Evolutionary conservation across 2,329 filamentous ascomycete species (phyloP).

Genomic region (Drechslera avenae): DNA sequence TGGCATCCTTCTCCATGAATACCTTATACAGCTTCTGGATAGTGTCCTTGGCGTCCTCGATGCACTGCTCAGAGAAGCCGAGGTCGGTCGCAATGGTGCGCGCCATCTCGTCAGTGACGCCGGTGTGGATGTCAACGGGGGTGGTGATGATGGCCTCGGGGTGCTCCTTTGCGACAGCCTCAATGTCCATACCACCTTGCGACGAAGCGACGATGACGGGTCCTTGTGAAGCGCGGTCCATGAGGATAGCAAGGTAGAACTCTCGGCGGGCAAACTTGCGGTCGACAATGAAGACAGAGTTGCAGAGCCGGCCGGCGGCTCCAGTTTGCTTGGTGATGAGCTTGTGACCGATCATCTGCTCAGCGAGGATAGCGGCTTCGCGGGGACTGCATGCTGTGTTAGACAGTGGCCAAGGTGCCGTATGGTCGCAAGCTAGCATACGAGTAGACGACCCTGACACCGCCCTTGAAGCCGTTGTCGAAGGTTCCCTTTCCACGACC

Average conservation of each 20-base stretch:
- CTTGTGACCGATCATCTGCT: slow-evolving; percentile 99
- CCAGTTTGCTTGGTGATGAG: slow-evolving; percentile 99
- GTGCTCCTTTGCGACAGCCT: slow-evolving; percentile 96
- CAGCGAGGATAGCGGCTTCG: slow-evolving; percentile 93
- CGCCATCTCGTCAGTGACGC: slow-evolving; percentile 95
- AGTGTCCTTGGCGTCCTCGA: slow-evolving; percentile 91
- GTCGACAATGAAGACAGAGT: slow-evolving; percentile 98
- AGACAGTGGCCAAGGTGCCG: slow-evolving; percentile 5
- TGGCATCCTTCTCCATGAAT: slow-evolving; percentile 97
- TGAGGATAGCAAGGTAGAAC: slow-evolving; percentile 98
- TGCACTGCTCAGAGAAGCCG: slow-evolving; percentile 96
- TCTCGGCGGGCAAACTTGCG: slow-evolving; percentile 99
- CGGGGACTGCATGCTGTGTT: slow-evolving; percentile 64
- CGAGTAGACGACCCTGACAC: slow-evolving; percentile 98
- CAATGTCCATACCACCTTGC: slow-evolving; percentile 99
- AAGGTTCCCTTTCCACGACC: slow-evolving; percentile 97
- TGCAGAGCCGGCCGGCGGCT: slow-evolving; percentile 90
- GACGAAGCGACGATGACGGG: slow-evolving; percentile 98
- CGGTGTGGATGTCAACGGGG: slow-evolving; percentile 88
- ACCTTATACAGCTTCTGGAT: slow-evolving; percentile 99
- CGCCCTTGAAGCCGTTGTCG: slow-evolving; percentile 98
- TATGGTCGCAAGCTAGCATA: slow-evolving; percentile 47
- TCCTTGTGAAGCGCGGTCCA: slow-evolving; percentile 90
- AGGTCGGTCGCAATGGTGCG: slow-evolving; percentile 87
- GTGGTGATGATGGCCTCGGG: slow-evolving; percentile 95